Percentiles rank a stretch among this genome's conserved stretches.
Conservation (phyloP, 139 green algal species). For the Chlamydomonas sp. region DNA sequence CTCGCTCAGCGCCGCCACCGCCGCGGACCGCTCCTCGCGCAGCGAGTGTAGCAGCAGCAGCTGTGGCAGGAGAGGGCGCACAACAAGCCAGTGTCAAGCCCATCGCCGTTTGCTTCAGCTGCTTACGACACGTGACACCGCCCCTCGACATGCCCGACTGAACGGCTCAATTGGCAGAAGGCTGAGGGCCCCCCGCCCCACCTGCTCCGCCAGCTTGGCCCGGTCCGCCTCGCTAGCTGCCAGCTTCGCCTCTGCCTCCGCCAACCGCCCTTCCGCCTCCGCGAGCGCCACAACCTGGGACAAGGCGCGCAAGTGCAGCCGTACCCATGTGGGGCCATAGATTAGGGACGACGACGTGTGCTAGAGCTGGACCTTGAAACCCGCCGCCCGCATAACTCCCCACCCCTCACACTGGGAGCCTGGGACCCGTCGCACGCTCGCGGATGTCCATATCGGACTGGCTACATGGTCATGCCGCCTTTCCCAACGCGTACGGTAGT, state of each 20-base stretch:
- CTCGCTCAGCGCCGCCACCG: constrained; percentile 17
- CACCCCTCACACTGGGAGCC: no score
- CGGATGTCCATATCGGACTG: no score
- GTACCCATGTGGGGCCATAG: not conserved
- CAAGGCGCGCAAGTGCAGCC: no score
- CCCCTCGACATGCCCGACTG: not conserved
- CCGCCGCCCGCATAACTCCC: not conserved
- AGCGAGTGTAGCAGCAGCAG: constrained; percentile 35
- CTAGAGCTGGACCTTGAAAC: not conserved
- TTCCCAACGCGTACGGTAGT: no score
- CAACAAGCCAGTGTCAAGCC: not conserved
- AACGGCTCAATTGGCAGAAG: no score
- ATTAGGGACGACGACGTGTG: not conserved
- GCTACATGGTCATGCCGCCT: no score
- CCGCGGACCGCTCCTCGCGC: constrained; percentile 12
- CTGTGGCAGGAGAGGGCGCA: constrained; percentile 1
- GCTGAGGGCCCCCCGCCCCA: not conserved
- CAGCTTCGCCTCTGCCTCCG: not conserved
- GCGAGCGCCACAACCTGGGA: not conserved
- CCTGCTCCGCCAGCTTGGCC: constrained; percentile 32
- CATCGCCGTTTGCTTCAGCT: not conserved
- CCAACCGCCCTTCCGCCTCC: not conserved
- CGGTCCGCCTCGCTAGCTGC: constrained; percentile 22
- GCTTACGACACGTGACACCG: not conserved
- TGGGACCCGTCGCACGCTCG: no score